These are phyloP conservation scores for Skeletonema marinoi DNA, from an alignment of 108 stramenopile species.

Conservation along the genomic window DNA sequence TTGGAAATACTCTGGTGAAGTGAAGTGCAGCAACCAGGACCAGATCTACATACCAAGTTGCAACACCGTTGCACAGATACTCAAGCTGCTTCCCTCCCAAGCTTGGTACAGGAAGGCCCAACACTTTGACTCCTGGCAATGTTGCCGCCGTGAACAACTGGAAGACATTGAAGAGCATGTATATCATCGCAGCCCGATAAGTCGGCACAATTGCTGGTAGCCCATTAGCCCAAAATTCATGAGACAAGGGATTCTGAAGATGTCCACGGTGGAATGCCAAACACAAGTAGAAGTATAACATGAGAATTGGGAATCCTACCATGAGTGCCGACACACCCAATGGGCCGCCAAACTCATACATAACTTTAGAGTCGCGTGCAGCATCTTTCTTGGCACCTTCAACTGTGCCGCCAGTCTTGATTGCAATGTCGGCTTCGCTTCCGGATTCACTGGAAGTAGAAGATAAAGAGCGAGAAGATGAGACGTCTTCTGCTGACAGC, in stretches of 20 bases:
- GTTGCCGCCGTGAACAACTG: conserved; percentile 49
- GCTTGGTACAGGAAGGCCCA: conserved; percentile 50
- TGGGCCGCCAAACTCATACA: conserved; percentile 49
- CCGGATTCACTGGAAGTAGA: conserved; percentile 16
- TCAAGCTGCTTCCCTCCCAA: conserved; percentile 43
- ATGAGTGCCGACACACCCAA: conserved; percentile 37
- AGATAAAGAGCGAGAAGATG: background rate
- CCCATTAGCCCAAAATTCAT: conserved; percentile 33
- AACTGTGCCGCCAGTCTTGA: conserved; percentile 4
- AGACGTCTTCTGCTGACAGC: background rate
- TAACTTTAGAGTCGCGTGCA: conserved; percentile 33
- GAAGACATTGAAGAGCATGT: conserved; percentile 34
- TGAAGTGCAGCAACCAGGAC: conserved; percentile 35
- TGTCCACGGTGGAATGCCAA: conserved; percentile 29
- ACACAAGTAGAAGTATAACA: conserved; percentile 44
- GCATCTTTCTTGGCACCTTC: conserved; percentile 35
- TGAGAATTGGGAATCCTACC: conserved; percentile 44
- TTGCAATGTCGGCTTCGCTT: conserved; percentile 8
- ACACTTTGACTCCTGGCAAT: conserved; percentile 41
- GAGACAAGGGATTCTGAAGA: conserved; percentile 21
- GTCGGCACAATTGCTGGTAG: conserved; percentile 23
- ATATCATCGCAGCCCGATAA: conserved; percentile 18
- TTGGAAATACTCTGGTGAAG: conserved; percentile 27
- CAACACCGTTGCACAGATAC: conserved; percentile 52
- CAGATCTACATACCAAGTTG: conserved; percentile 50